A percentile compares a stretch with the other conserved stretches of the same genome.
Evolutionary conservation across 108 stramenopile species (phyloP).

Genomic region (Nitzschia putrida): DNA sequence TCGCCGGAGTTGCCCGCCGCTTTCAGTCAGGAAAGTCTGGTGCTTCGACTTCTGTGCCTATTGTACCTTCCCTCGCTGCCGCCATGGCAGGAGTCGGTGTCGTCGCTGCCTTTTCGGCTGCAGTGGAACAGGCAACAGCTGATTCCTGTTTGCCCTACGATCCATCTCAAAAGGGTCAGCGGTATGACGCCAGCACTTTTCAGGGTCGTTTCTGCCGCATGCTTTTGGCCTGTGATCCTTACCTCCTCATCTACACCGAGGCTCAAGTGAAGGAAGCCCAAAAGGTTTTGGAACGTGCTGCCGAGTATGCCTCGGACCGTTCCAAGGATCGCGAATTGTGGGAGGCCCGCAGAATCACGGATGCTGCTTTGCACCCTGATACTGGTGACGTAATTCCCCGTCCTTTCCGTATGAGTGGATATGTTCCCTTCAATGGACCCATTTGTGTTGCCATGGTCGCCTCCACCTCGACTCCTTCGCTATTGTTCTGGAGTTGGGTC

Average conservation of each 20-base stretch:
- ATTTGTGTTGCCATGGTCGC: conserved; percentile 78
- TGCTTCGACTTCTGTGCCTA: conserved; percentile 27
- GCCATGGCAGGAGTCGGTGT: conserved; percentile 54
- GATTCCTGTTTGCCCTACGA: conserved; percentile 53
- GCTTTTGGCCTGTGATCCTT: conserved; percentile 78
- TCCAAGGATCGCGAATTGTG: conserved; percentile 37
- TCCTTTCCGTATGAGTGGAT: conserved; percentile 85
- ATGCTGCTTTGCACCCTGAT: conserved; percentile 88
- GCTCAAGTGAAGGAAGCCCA: conserved; percentile 47
- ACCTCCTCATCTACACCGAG: conserved; percentile 52
- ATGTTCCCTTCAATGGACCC: conserved; percentile 85
- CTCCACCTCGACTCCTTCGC: conserved; percentile 46
- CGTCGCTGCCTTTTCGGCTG: conserved; percentile 46
- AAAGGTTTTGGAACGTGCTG: conserved; percentile 43
- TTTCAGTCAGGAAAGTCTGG: too few species aligned
- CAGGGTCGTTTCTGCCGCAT: conserved; percentile 65
- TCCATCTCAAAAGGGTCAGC: conserved; percentile 33
- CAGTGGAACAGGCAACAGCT: conserved; percentile 55
- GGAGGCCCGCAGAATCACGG: conserved; percentile 60
- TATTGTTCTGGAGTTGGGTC: conserved; percentile 84
- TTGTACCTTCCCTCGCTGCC: conserved; percentile 46
- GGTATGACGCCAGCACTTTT: conserved; percentile 64
- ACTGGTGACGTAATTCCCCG: conserved; percentile 85
- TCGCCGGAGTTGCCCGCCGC: too few species aligned
- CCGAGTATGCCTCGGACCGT: conserved; percentile 23